Base-by-base conservation (phyloP, 768 basidiomycete genomes). In the Kwoniella europaea region DNA sequence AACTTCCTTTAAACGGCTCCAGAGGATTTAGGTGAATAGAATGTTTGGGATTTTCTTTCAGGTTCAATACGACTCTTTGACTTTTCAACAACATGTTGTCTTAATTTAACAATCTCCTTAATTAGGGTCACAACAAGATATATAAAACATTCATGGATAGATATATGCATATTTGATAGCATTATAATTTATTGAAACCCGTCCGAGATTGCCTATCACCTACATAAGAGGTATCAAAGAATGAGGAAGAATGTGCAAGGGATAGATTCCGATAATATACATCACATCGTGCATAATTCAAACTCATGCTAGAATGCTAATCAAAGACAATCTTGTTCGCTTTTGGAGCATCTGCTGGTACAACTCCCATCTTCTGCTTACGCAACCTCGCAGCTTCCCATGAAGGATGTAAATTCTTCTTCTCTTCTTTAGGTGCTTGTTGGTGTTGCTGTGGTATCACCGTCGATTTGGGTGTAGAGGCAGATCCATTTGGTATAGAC, bases 371-470 rank as follows among this genome's bases (percentile, higher is more conserved):
- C 73, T 78, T 82, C 65, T 83, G 76, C 84, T 91, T 93, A 69
- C 90, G 82, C 82, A 89, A 90, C 83, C 87, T 88, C 85, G 95
- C 98, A 6, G 97, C 97, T 83, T 92, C 92, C 96, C 97, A 99
- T 15, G 93, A 96, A 2, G 97, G 96, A 84, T 99, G 97, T 66
- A 97, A 74, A 41, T 88, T 86, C 80, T 80, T 86, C 50, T 82
- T 76, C 13, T 27, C 50, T 44, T 56, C 64, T 57, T 13, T 24
- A 22, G 35, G 35, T 35, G 35, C 6, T 35, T 35, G 35, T 35
- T 35, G 27, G 27, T 27, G 10, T n/a, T 15, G 35, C 16, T 10
- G 54, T 56, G 35, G 61, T n/a, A 4, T 4, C 53, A 20, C 7
- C 18, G 55, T n/a, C 12, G 22, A n/a, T 5, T 20, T 42, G 35